These are phyloP conservation scores for Claviceps capensis DNA, from an alignment of 2,329 filamentous ascomycete genomes.

Conservation along the genomic window DNA sequence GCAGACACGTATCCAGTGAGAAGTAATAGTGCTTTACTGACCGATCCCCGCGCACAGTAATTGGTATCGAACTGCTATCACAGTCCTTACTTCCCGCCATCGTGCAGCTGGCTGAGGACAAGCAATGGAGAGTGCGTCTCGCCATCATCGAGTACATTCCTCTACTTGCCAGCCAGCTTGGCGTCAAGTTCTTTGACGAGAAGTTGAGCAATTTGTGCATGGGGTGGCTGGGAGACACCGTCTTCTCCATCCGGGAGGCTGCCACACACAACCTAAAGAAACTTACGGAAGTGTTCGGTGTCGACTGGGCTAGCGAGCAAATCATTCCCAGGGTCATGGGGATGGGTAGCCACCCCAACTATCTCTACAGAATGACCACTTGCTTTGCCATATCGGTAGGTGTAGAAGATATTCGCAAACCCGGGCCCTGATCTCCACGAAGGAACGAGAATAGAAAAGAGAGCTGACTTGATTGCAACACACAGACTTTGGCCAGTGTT, in stretches of 20 bases:
- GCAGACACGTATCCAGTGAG: neutral
- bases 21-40: neutral
- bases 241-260: constrained; percentile 96
- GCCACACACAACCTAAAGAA: constrained; percentile 97
- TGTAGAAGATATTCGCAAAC: neutral
- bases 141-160: constrained; percentile 99
- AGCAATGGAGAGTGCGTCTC: constrained; percentile 95
- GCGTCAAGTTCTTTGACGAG: constrained; percentile 96
- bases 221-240: constrained; percentile 95
- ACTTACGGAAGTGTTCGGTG: constrained; percentile 94
- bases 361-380: constrained; percentile 99
- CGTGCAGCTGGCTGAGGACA: constrained; percentile 93
- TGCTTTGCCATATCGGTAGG: constrained; percentile 96
- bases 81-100: constrained; percentile 95
- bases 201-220: constrained; percentile 92
- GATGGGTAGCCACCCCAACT: constrained; percentile 97
- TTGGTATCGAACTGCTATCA: constrained; percentile 92
- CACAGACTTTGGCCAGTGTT: constrained; percentile 79
- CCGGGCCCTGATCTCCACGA: neutral
- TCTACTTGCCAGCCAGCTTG: constrained; percentile 84
- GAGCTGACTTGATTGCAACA: neutral
- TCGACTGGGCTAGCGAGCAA: constrained; percentile 91
- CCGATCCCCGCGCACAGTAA: constrained; percentile 42
- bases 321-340: constrained; percentile 98
- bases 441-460: neutral